These are phyloP conservation scores for Bipolaris victoriae DNA, from an alignment of 2,329 filamentous ascomycete genomes.

Conservation along the genomic window DNA sequence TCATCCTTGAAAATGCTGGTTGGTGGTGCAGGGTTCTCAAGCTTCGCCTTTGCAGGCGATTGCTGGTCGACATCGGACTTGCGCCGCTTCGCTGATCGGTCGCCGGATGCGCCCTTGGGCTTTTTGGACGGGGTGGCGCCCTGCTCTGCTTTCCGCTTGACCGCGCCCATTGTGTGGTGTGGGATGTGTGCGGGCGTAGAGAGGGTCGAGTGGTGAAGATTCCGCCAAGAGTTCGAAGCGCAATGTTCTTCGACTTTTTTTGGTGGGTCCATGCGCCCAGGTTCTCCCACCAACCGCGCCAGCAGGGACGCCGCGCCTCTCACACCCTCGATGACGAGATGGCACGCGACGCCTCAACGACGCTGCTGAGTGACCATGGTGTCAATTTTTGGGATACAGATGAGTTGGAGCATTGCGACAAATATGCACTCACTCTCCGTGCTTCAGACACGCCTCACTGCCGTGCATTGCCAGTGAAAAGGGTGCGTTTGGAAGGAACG, in stretches of 20 bases:
- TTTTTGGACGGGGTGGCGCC: slow-evolving; percentile 39
- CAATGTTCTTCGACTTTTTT: slow-evolving; percentile 18
- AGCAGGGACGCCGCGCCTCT: slow-evolving; percentile 5
- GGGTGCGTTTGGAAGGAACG: slow-evolving; percentile 1
- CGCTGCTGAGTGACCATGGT: no score
- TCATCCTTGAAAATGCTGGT: slow-evolving; percentile 69
- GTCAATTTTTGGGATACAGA: background rate
- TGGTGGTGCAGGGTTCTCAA: slow-evolving; percentile 39
- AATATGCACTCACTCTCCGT: background rate
- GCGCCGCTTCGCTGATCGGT: slow-evolving; percentile 47
- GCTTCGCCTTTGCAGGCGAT: slow-evolving; percentile 39
- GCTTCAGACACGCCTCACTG: no score
- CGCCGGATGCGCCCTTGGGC: slow-evolving; percentile 33
- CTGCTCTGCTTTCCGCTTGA: slow-evolving; percentile 55
- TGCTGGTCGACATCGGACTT: slow-evolving; percentile 43
- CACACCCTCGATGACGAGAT: slow-evolving; percentile 6
- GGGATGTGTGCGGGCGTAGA: slow-evolving; percentile 3
- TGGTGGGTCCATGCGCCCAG: slow-evolving; percentile 14
- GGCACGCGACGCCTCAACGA: background rate
- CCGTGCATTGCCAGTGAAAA: background rate
- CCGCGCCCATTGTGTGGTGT: slow-evolving; percentile 49
- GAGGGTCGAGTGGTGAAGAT: slow-evolving; percentile 17
- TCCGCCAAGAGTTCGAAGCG: slow-evolving; percentile 28
- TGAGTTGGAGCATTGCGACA: background rate
- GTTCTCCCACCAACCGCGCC: slow-evolving; percentile 16